Evolutionary conservation across 1,284 basidiomycete species (phyloP), one percentile per base, ranked within the genome.

Genomic region (Ustilago loliicola): DNA sequence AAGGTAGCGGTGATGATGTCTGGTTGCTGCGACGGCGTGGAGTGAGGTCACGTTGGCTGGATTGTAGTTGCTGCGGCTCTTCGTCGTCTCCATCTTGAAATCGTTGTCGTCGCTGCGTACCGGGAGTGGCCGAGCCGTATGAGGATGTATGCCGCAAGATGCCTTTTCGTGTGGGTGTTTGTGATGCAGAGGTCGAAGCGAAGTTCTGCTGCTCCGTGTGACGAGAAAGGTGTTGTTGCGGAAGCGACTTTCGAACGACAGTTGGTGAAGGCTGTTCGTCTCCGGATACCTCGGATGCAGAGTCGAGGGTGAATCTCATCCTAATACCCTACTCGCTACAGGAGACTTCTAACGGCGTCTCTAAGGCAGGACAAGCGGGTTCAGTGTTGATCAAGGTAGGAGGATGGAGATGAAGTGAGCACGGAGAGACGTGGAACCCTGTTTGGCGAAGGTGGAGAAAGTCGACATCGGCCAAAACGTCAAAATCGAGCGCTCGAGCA

Each of bases 251-350:
- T 34, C 61, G 40, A 19, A 75, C 53, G 21, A 71, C 64, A 8
- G 56, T 66, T 1, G 66, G 66, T 8, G 57, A 68, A 27, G 61
- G 27, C 38, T 54, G 61, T 36, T 77, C 69, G 56, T 72, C 69
- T 19, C 51, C 66, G 0, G 74, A 77, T 15, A 66, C 52, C 47
- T 77, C 74, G 1, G 74, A 77, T 2, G 69, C 62, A 11, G 68
- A 72, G 38, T 77, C 74, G 47, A 72, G 61, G 7, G 53, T 72
- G 69, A 77, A 66, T 52, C 66, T 42, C 74, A 77, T 77, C 25
- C 21, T 51, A 25, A 13, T 19, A 21, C 11, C 13, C 17, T 21
- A 11, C 23, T 15, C 11, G 11, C 45, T 9, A 21, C 19, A 4
- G n/a, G 48, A 50, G 15, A 13, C 23, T n/a, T 9, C 2, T 29